These are phyloP conservation scores for Nicotiana noctiflora DNA, from an alignment of 257 asterid genomes.

Conservation along the genomic window DNA sequence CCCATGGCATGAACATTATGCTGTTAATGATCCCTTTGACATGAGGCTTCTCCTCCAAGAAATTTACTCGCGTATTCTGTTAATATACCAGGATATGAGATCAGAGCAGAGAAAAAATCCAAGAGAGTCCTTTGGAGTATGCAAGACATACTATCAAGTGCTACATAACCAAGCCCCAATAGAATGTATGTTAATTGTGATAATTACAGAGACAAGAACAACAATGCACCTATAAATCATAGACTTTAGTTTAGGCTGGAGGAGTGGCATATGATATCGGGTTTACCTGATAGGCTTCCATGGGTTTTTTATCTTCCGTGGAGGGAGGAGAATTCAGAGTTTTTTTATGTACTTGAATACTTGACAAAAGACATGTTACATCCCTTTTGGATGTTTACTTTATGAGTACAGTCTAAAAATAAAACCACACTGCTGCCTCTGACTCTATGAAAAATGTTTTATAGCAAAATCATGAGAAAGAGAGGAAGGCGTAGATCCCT, in stretches of 20 bases:
- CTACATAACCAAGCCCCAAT: not conserved
- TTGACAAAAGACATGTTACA: not conserved
- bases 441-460: not conserved
- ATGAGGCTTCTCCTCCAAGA: slow-evolving; percentile 74
- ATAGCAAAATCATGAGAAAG: not conserved
- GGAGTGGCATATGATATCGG: not conserved
- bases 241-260: not conserved
- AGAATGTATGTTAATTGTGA: not conserved
- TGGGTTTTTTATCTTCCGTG: not conserved
- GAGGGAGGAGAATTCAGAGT: not conserved
- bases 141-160: not conserved
- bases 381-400: not conserved
- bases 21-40: slow-evolving; percentile 72
- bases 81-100: slow-evolving; percentile 7
- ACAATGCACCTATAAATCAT: not conserved
- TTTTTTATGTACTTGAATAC: not conserved
- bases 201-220: not conserved
- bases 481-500: not conserved
- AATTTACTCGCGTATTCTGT: slow-evolving; percentile 50
- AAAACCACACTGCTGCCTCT: not conserved
- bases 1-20: slow-evolving; percentile 90
- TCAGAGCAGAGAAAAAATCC: not conserved
- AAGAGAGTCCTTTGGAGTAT: not conserved
- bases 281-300: not conserved
- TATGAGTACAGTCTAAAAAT: not conserved